Evolutionary conservation across 192 early-diverging fungal genomes (phyloP), one percentile per base, ranked within the genome.

Genomic region (Backusella tarrabulga): DNA sequence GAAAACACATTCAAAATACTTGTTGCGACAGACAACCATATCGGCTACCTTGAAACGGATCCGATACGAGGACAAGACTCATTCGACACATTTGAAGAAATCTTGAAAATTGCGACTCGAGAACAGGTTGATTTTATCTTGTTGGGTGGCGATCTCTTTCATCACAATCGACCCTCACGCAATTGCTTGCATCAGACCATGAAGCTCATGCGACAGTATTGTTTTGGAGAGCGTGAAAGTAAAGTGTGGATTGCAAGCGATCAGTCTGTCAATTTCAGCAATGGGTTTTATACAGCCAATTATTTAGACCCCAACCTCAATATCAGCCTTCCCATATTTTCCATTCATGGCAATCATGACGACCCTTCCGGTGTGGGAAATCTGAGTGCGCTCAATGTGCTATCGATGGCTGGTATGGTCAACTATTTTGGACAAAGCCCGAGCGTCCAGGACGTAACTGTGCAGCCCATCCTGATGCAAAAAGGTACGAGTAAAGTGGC

Each of bases 321-420:
- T 75, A 85, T 97, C 7, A 76, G 87, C 6, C 88, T 96, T 17
- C 97, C 97, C 0, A 89, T 99, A 0, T 99, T 98, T 77, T 93
- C 95, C 0, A 99, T 99, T 68, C 97, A 99, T 79, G 97, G 97
- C 0, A 99, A 99, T 84, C 97, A 99, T 77, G 97, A 99, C 75
- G 96, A 97, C 81, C 97, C 97, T 19, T 87, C 91, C 14, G 96
- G 95, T 19, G 88, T 94, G 52, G 94, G 94, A 42, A 91, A 91
- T 76, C 79, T 96, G 29, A 93, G 92, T 60, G 95, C 96, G 0
- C 86, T 98, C 67, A 94, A 98, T 77, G 75, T 96, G 38, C 85
- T 99, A 11, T 86, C 90, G 3, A 89, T 89, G 4, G 85, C 93
- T 4, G 95, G 96, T 0, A 81, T 96, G 32, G 88, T 99, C 44